phyloP scores from a whole-genome alignment of 2,329 filamentous ascomycete genomes.

The Aspergillus glaucus region DNA sequence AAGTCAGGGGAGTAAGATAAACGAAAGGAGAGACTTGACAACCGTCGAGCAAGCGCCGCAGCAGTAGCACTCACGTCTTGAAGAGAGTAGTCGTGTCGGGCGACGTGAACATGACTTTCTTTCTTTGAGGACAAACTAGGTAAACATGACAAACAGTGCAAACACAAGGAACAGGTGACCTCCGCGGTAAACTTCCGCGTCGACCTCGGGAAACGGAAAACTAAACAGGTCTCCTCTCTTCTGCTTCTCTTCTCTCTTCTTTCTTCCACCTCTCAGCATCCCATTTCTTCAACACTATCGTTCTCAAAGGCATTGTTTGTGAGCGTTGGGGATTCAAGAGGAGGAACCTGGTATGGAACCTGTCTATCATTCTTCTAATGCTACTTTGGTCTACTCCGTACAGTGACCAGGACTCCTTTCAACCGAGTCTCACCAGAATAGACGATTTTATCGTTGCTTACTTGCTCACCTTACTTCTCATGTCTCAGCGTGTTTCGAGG shows the following conservation, averaged over 20 bases:
- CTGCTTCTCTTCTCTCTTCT: not conserved
- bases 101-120: slow-evolving; percentile 12
- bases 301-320: not conserved
- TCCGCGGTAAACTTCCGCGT: too few relatives aligned
- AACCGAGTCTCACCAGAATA: not conserved
- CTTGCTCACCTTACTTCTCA: not conserved
- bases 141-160: not conserved
- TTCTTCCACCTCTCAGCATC: not conserved
- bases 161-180: not conserved
- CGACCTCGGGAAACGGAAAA: not conserved
- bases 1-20: not conserved
- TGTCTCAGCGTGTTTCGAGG: not conserved
- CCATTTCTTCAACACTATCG: not conserved
- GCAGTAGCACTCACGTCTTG: not conserved
- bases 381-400: not conserved
- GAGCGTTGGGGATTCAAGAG: not conserved
- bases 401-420: not conserved
- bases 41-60: not conserved
- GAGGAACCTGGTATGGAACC: not conserved
- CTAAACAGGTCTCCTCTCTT: not conserved
- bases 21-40: not conserved
- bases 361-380: not conserved
- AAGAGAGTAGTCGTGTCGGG: not conserved
- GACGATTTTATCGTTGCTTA: not conserved
- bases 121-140: slow-evolving; percentile 1